Base-by-base conservation (phyloP, 768 basidiomycete genomes). In the Suillus luteus region DNA sequence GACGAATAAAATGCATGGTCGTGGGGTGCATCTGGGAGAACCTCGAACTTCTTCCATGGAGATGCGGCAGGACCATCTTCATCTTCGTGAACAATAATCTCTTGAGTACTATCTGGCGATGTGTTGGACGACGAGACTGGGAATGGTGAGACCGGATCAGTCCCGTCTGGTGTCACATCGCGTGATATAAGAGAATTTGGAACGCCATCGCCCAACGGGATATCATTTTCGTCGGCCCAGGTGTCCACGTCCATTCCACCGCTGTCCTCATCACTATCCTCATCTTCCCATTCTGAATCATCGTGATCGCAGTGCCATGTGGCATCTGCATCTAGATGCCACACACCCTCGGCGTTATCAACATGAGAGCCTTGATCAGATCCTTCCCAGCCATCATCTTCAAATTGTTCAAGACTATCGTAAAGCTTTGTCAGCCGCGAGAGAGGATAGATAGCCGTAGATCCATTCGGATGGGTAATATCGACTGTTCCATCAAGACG, bases 1-100 rank as follows among this genome's bases (percentile, higher is more conserved):
- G 86, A 83, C 38, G 81, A 81, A 72, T 85, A 84, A 76, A 90
- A 98, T 2, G 92, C 89, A 68, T 98, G 95, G 70, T 97, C 96
- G 55, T 67, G 68, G 27, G 95, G 95, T 17, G 90, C 89, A 40
- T 85, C 82, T 38, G 92, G 75, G 31, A 94, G 78, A 49, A 96
- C 78, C 61, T 89, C 88, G 70, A 98, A 98, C n/a, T 87, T 86
- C 67, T 86, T 86, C 93, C 93, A 95, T 46, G 78, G 67, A 9
- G 77, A 71, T n/a, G 80, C 78, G 4, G 76, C 73, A 22, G 80
- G 81, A 58, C 72, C 72, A 6, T 75, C 68, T 46, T 65, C 64
- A 19, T 67, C 68, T 9, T 72, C 68, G 31, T 73, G 74, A 31
- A 71, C 61, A 17, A 68, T 64, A 24, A 70, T 65, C 59, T 76